phyloP scores from a whole-genome alignment of 163 green algal species.

The Scenedesmus sp. region DNA sequence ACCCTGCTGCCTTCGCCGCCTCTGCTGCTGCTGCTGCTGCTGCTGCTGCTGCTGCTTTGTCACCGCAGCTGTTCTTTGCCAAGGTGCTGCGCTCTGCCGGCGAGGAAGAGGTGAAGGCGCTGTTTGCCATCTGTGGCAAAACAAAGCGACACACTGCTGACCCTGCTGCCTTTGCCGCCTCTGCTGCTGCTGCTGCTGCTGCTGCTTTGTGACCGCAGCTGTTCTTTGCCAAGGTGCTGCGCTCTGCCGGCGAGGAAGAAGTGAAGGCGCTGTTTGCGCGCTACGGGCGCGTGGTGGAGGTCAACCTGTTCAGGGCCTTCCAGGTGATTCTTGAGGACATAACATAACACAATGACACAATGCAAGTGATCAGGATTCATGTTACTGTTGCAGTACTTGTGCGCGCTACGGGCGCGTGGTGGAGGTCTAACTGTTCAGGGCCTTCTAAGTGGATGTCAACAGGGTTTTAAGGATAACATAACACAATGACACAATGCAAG shows the following conservation, averaged over 20 bases:
- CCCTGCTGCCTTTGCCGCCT: not conserved
- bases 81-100: conserved; percentile 67
- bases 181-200: not conserved
- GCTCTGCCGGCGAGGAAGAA: conserved; percentile 66
- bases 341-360: too few species aligned
- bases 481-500: too few species aligned
- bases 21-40: not conserved
- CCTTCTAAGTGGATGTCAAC: conserved; percentile 55
- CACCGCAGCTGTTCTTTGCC: conserved; percentile 70
- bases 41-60: not conserved
- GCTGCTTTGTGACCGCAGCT: conserved; percentile 52
- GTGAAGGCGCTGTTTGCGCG: conserved; percentile 63
- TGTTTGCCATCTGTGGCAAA: not conserved
- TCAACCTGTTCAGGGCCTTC: conserved; percentile 76
- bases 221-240: conserved; percentile 76
- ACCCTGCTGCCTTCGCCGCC: not conserved
- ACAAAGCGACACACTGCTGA: not conserved
- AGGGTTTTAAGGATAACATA: not conserved
- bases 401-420: not conserved
- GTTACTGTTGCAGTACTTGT: not conserved
- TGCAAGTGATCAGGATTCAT: too few species aligned
- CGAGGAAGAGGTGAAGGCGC: conserved; percentile 60
- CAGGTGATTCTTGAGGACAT: conserved; percentile 37
- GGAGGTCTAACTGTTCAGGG: conserved; percentile 67
- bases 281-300: conserved; percentile 68